Conservation (phyloP, 352 stramenopile genomes). For the Elongisporangium anandrum region DNA sequence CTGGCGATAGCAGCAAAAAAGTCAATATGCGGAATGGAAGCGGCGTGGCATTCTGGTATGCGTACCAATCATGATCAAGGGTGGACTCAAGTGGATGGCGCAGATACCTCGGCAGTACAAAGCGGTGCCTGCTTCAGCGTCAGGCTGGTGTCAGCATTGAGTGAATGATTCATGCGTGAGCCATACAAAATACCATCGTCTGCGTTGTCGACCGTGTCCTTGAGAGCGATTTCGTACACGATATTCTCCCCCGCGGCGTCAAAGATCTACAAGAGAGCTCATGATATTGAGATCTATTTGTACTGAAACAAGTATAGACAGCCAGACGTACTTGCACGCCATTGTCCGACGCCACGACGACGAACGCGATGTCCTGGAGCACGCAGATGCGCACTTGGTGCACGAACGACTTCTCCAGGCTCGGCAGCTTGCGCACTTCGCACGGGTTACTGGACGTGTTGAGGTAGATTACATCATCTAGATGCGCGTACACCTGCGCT, state of each 20-base stretch:
- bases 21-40: background rate
- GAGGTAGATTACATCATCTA: constrained; percentile 43
- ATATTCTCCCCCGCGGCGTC: constrained; percentile 48
- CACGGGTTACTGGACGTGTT: constrained; percentile 36
- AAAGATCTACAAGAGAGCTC: constrained; percentile 36
- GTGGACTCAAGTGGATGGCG: constrained; percentile 40
- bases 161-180: too few species aligned
- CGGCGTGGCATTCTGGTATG: background rate
- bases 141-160: constrained; percentile 1
- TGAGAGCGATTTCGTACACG: constrained; percentile 54
- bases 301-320: background rate
- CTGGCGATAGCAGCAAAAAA: constrained; percentile 15
- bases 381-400: constrained; percentile 65
- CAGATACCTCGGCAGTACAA: constrained; percentile 65
- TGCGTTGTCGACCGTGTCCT: constrained; percentile 31
- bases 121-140: constrained; percentile 27
- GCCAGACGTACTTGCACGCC: constrained; percentile 37
- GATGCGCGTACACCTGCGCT: constrained; percentile 36
- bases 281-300: background rate
- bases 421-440: constrained; percentile 34
- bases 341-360: constrained; percentile 61
- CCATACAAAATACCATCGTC: constrained; percentile 27
- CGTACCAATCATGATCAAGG: constrained; percentile 47
- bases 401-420: constrained; percentile 38
- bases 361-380: constrained; percentile 34